Evolutionary conservation across 2,329 filamentous ascomycete species (phyloP), one percentile per base, ranked within the genome.

Genomic region (Fusarium phyllophilum): DNA sequence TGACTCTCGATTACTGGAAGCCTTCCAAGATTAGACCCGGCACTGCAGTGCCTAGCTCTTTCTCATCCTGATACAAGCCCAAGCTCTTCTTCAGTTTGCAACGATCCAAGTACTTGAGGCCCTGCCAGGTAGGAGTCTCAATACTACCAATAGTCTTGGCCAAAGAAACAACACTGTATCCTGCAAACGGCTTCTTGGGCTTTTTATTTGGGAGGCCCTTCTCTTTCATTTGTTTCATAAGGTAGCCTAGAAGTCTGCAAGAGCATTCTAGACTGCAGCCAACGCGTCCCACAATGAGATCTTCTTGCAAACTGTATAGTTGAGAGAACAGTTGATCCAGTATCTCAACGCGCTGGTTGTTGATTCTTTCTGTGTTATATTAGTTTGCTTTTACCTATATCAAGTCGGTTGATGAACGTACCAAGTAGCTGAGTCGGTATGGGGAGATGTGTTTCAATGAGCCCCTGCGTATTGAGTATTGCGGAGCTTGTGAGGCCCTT

Each of bases 1-100:
- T 1, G 5, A n/a, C 1, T 3, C 24, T 17, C 5, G 2, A 18
- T 17, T 17, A n/a, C n/a, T n/a, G n/a, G n/a, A n/a, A n/a, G n/a
- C n/a, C n/a, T n/a, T n/a, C n/a, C n/a, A n/a, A n/a, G n/a, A n/a
- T n/a, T 5, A 51, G 46, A 2, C 41, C 55, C 17, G 24, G 31
- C n/a, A 29, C 31, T 7, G 18, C n/a, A 10, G 6, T 22, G 15
- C 8, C n/a, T 3, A 26, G 17, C 4, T 39, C 18, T 13, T 42
- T 17, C 7, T 20, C 8, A 3, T 31, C 12, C 6, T 7, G n/a
- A 31, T 41, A 41, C 39, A 41, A 8, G 39, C 20, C 39, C 36
- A 55, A 17, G 9, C 26, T 26, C 7, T 13, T 31, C 51, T 55
- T 20, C 4, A 54, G 51, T 13, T 29, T 54, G 8, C 51, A 54